Percentiles rank a stretch among this genome's conserved stretches.
These are phyloP conservation scores for Boletus vermiculosoides DNA, from an alignment of 768 basidiomycete genomes.

Conservation along the genomic window DNA sequence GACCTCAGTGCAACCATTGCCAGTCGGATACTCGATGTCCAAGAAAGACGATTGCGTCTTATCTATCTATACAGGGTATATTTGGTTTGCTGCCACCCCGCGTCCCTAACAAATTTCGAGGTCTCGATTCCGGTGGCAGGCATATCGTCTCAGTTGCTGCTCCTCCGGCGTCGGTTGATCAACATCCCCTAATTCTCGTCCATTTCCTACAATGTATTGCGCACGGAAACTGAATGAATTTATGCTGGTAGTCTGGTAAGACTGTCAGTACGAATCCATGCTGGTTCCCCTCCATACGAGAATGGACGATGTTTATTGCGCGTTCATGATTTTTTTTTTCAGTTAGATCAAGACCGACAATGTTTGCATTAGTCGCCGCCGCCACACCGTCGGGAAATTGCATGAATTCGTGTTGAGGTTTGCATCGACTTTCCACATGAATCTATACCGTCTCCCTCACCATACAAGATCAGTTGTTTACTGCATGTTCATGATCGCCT, in stretches of 20 bases:
- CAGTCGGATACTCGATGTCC: neutral
- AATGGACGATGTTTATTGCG: neutral
- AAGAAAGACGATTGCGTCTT: neutral
- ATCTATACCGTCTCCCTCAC: neutral
- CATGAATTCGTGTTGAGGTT: neutral
- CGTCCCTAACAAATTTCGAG: neutral
- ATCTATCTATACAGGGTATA: neutral
- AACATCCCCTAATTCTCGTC: neutral
- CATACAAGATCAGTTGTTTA: neutral
- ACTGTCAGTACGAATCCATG: neutral
- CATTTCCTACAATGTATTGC: neutral
- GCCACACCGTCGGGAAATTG: no score
- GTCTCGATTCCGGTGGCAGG: neutral
- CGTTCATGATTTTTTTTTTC: neutral
- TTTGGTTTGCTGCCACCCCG: neutral
- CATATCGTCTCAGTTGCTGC: neutral
- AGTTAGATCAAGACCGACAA: neutral
- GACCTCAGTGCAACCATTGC: neutral
- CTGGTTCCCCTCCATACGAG: neutral
- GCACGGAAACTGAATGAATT: neutral
- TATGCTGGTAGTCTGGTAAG: neutral
- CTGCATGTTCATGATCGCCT: neutral
- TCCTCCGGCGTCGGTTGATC: neutral
- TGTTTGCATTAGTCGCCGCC: neutral
- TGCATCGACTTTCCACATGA: neutral